phyloP scores from a whole-genome alignment of 2,329 filamentous ascomycete genomes.

The Xylaria sp. region DNA sequence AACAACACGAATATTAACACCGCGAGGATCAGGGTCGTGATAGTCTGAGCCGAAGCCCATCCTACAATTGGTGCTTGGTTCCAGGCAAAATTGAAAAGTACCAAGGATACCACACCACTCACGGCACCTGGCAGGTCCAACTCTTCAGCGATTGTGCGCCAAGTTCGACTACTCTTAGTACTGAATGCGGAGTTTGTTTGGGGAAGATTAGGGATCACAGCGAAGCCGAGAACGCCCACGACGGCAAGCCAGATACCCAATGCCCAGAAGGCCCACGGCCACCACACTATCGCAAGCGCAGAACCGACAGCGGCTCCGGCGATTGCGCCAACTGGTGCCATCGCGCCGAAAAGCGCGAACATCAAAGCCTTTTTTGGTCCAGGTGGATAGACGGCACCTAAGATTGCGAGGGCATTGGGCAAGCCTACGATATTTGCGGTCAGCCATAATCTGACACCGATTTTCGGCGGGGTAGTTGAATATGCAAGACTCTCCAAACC shows the following conservation, averaged over 20 bases:
- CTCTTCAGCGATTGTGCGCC: conserved; percentile 1
- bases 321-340: conserved; percentile 49
- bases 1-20: neutral
- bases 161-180: neutral
- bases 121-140: conserved; percentile 45
- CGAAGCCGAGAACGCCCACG: neutral
- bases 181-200: neutral
- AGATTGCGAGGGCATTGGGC: conserved; percentile 66
- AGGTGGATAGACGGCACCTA: conserved; percentile 61
- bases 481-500: neutral
- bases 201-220: neutral
- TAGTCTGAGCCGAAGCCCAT: conserved; percentile 51
- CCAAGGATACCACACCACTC: conserved; percentile 59
- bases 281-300: conserved; percentile 46
- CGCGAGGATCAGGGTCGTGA: neutral
- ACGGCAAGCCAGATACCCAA: conserved; percentile 43
- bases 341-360: conserved; percentile 51
- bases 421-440: conserved; percentile 44
- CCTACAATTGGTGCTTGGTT: conserved; percentile 66
- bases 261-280: conserved; percentile 49
- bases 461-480: neutral
- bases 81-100: conserved; percentile 69
- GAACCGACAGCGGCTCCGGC: conserved; percentile 47
- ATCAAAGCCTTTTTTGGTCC: conserved; percentile 51
- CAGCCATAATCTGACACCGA: neutral